Percentiles rank a stretch among this genome's conserved stretches.
These are phyloP conservation scores for Glycyrrhiza uralensis DNA, from an alignment of 306 rosid species.

Conservation along the genomic window DNA sequence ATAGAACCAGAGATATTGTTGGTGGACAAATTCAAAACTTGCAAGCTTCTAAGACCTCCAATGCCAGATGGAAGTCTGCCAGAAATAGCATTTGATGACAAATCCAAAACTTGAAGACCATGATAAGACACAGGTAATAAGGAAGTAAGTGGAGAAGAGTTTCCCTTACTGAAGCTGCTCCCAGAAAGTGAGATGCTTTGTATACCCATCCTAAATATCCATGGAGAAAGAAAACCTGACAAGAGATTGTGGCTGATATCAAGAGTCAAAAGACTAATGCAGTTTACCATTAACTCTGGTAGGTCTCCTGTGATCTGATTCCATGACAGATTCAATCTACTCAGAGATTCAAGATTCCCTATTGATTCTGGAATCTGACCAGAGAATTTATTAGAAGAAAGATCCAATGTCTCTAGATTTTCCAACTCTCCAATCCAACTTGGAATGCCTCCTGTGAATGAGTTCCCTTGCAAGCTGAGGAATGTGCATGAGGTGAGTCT, in stretches of 20 bases:
- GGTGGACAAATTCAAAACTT: conserved; percentile 65
- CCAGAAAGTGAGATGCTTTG: conserved; percentile 36
- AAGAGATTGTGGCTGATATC: conserved; percentile 74
- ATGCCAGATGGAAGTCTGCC: conserved; percentile 56
- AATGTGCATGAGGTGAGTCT: conserved; percentile 61
- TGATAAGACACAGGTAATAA: conserved; percentile 32
- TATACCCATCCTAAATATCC: conserved; percentile 57
- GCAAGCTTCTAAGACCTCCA: conserved; percentile 63
- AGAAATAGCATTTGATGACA: conserved; percentile 69
- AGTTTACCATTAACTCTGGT: conserved; percentile 63
- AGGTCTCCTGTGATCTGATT: conserved; percentile 66
- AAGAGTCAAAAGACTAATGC: conserved; percentile 54
- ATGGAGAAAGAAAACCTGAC: conserved; percentile 57
- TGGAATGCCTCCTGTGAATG: conserved; percentile 59
- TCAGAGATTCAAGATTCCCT: conserved; percentile 59
- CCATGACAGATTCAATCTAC: conserved; percentile 59
- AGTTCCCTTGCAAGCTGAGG: conserved; percentile 66
- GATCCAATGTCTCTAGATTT: conserved; percentile 59
- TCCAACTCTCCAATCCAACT: conserved; percentile 82
- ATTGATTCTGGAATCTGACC: conserved; percentile 75
- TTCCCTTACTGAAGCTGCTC: conserved; percentile 20
- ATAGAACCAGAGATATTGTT: conserved; percentile 69
- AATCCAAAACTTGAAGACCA: conserved; percentile 72
- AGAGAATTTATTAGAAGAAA: conserved; percentile 63
- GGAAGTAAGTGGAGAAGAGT: conserved; percentile 33